A percentile compares a stretch with the other conserved stretches of the same genome.
Evolutionary conservation across 345 rosid species (phyloP).

Genomic region (Populus deltoides): DNA sequence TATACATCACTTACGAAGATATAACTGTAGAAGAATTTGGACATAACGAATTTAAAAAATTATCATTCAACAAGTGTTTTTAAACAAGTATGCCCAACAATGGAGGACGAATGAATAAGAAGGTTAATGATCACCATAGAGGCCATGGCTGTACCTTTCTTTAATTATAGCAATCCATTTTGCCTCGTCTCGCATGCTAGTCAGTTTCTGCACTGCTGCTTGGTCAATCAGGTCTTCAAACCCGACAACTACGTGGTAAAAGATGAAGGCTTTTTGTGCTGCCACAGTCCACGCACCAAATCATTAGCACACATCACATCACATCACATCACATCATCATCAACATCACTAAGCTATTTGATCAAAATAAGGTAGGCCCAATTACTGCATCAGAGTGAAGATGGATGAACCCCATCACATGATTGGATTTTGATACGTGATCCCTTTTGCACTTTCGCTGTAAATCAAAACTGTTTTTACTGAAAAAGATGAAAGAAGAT

Average conservation of each 20-base stretch:
- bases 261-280: not conserved
- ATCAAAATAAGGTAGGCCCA: constrained; percentile 25
- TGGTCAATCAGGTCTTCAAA: not conserved
- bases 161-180: not conserved
- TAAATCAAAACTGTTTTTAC: constrained; percentile 6
- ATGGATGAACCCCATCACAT: constrained; percentile 5
- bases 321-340: constrained; percentile 13
- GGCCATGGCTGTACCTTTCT: not conserved
- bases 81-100: not conserved
- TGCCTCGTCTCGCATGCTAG: not conserved
- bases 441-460: not conserved
- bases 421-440: constrained; percentile 28
- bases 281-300: constrained; percentile 31
- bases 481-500: not conserved
- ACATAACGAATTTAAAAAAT: too few relatives aligned
- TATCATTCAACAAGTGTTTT: too few relatives aligned
- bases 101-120: not conserved
- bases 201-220: not conserved
- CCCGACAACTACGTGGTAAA: not conserved
- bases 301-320: constrained; percentile 24
- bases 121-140: not conserved
- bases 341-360: constrained; percentile 5
- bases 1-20: not conserved
- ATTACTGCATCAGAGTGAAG: constrained; percentile 3
- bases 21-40: not conserved